A percentile compares a stretch with the other conserved stretches of the same genome.
phyloP scores from a whole-genome alignment of 768 basidiomycete species.

The Termitomyces sp. region DNA sequence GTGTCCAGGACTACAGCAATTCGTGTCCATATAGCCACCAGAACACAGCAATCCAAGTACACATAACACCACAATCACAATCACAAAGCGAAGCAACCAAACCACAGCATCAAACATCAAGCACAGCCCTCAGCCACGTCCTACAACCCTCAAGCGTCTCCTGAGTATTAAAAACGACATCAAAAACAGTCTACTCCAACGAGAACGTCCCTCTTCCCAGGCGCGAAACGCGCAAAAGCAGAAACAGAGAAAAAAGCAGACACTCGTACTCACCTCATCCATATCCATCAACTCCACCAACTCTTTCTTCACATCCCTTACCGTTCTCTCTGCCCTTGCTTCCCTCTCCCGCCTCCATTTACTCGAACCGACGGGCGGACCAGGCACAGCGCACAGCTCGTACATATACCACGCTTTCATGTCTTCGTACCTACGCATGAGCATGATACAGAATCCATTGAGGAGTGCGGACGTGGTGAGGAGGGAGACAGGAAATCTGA shows the following conservation, averaged over 20 bases:
- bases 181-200: background rate
- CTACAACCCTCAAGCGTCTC: constrained; percentile 7
- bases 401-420: constrained; percentile 25
- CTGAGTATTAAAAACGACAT: background rate
- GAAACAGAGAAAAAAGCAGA: background rate
- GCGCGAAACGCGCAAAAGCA: background rate
- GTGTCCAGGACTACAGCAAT: background rate
- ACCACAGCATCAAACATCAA: background rate
- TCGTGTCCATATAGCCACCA: background rate
- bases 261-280: constrained; percentile 28
- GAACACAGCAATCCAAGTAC: background rate
- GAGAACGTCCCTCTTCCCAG: background rate
- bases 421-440: constrained; percentile 31
- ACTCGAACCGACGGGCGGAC: background rate
- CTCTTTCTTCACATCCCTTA: constrained; percentile 32
- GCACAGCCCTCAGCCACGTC: constrained; percentile 7
- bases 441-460: constrained; percentile 34
- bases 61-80: background rate
- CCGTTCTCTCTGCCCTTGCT: constrained; percentile 23
- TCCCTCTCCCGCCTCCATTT: constrained; percentile 9
- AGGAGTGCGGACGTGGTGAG: constrained; percentile 50
- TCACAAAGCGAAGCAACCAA: background rate
- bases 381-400: background rate
- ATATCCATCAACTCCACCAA: constrained; percentile 29
- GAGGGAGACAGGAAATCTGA: constrained; percentile 46